Percentiles rank a stretch among this genome's conserved stretches.
Evolutionary conservation across 805 yeast genomes (phyloP).

Genomic region (Sugiyamaella americana): DNA sequence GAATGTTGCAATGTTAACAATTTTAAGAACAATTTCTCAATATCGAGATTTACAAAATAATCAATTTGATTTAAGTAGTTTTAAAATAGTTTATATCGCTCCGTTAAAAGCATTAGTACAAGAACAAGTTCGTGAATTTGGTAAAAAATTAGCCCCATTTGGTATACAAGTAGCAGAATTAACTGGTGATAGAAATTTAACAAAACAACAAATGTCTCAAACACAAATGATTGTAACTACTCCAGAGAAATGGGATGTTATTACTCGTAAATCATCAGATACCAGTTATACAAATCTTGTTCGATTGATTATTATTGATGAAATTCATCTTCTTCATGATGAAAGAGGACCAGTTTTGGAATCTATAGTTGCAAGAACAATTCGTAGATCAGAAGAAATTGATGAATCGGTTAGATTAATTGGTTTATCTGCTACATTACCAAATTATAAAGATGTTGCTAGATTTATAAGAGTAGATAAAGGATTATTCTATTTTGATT

Average conservation of each 20-base stretch:
- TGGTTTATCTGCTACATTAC: conserved; percentile 89
- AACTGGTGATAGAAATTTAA: conserved; percentile 82
- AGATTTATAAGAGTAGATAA: conserved; percentile 60
- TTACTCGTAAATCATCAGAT: conserved; percentile 75
- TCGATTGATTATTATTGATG: conserved; percentile 75
- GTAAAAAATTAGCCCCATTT: conserved; percentile 54
- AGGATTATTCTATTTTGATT: conserved; percentile 76
- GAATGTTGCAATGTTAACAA: conserved; percentile 85
- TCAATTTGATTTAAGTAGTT: conserved; percentile 42
- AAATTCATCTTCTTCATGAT: conserved; percentile 87
- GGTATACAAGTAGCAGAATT: conserved; percentile 76
- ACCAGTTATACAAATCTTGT: conserved; percentile 59
- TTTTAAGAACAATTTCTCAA: conserved; percentile 55
- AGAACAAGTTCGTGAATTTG: conserved; percentile 86
- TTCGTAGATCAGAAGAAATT: conserved; percentile 41
- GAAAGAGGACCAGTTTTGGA: conserved; percentile 94
- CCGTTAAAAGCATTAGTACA: conserved; percentile 93
- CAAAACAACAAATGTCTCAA: conserved; percentile 65
- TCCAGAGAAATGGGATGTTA: conserved; percentile 97
- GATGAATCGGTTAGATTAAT: conserved; percentile 58
- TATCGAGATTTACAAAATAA: conserved; percentile 36
- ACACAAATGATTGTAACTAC: conserved; percentile 87
- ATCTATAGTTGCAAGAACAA: conserved; percentile 71
- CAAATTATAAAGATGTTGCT: conserved; percentile 84
- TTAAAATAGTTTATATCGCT: conserved; percentile 83